Evolutionary conservation across 352 stramenopile genomes (phyloP), one percentile per base, ranked within the genome.

Genomic region (Phytophthora ramorum): DNA sequence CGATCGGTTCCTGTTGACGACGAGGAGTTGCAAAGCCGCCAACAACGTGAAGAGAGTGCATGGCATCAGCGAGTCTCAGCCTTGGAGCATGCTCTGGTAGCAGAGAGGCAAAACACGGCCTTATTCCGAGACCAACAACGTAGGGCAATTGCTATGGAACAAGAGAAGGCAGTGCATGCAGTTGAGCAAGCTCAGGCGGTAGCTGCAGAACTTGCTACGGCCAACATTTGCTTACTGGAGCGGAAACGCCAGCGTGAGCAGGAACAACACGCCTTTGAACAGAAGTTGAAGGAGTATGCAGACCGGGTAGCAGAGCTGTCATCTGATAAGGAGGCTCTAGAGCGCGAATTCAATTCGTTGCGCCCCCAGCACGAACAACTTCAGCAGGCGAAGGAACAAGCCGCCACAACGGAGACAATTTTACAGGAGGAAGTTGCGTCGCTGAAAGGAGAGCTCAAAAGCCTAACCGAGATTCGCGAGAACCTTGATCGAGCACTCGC

Each of bases 201-300:
- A 8, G 55, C 66, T 0, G 63, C 81, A 19, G 85, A 93, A 50
- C 73, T 93, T 14, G 78, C 87, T 17, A 81, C 85, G 0, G 86
- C 86, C 2, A 94, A 94, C 44, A 26, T 94, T 24, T 94, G 86
- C 35, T 58, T 94, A 3, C 69, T 78, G 4, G 86, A 94, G 56
- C 66, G 86, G 4, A 92, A 92, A 53, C 76, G 71, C 34, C 86
- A 92, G 46, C 78, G 78, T 19, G 78, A 90, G 9, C 62, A 72
- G 8, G 80, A 83, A 34, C 59, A 58, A 47, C 46, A 71, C 17
- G 55, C 79, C 0, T 58, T 79, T 78, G 16, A 76, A 40, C 4
- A 49, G 14, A 60, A 61, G 43, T 2, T 60, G 24, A 49, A 40
- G 10, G 58, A 61, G 22, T 51, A 56, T 17, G 14, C 28, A 49